Conservation (phyloP, 176 grass and related monocot species). For the Oryza longistaminata region DNA sequence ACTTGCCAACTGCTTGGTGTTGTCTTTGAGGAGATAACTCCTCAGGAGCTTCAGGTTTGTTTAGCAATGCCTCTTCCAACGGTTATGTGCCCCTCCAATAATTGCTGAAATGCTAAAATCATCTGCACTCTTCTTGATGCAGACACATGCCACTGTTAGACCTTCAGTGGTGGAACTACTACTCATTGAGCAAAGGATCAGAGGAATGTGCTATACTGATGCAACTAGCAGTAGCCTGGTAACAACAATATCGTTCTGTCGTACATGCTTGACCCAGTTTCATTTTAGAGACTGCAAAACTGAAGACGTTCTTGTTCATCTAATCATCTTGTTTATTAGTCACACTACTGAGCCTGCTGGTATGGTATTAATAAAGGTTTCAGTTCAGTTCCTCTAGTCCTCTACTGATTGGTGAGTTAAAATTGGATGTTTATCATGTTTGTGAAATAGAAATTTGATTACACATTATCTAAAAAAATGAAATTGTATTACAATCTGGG, state of each 20-base stretch:
- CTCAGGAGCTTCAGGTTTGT: conserved; percentile 82
- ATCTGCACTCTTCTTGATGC: conserved; percentile 29
- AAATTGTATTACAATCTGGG: neutral
- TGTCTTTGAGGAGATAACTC: conserved; percentile 77
- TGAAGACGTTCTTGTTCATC: too few relatives aligned
- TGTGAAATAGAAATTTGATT: neutral
- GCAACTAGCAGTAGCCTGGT: too few relatives aligned
- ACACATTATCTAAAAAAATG: too few relatives aligned
- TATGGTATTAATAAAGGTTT: too few relatives aligned
- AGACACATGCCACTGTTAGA: conserved; percentile 78
- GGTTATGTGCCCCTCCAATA: neutral
- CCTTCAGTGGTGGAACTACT: conserved; percentile 65
- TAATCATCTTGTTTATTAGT: too few relatives aligned
- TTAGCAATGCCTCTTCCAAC: neutral
- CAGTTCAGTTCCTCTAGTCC: too few relatives aligned
- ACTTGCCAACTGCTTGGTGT: conserved; percentile 88
- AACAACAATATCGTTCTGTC: too few relatives aligned
- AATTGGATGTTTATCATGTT: neutral
- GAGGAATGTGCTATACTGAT: too few relatives aligned
- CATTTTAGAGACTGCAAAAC: too few relatives aligned
- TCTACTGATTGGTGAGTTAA: too few relatives aligned
- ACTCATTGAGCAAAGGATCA: neutral
- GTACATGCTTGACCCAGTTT: neutral
- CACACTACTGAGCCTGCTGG: too few relatives aligned
- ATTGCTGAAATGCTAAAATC: conserved; percentile 16